Percentiles rank a stretch among this genome's conserved stretches.
phyloP scores from a whole-genome alignment of 345 rosid genomes.

The Acer negundo region DNA sequence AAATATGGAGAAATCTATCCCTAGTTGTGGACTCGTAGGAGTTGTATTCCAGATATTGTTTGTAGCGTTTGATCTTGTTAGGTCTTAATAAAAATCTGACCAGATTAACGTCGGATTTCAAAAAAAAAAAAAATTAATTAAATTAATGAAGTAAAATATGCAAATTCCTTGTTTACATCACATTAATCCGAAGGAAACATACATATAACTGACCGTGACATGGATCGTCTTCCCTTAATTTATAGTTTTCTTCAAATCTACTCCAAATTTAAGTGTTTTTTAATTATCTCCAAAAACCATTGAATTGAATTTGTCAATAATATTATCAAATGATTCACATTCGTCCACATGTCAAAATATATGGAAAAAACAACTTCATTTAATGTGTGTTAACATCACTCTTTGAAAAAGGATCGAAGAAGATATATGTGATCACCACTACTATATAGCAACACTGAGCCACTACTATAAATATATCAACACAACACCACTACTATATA shows the following conservation, averaged over 20 bases:
- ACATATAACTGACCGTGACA: background rate
- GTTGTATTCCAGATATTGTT: too few species aligned
- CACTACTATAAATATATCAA: slow-evolving; percentile 18
- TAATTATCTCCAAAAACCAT: background rate
- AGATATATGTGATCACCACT: background rate
- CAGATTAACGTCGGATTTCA: too few species aligned
- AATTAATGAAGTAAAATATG: background rate
- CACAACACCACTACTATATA: slow-evolving; percentile 33
- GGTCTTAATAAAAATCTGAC: too few species aligned
- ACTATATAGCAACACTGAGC: background rate
- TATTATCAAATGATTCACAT: too few species aligned
- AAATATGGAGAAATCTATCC: too few species aligned
- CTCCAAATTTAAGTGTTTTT: slow-evolving; percentile 28
- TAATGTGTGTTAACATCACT: too few species aligned
- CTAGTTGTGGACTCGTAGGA: too few species aligned
- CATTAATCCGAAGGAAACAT: background rate
- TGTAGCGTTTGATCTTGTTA: too few species aligned
- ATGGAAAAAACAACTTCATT: too few species aligned
- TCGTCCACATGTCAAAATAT: background rate
- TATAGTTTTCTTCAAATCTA: slow-evolving; percentile 36
- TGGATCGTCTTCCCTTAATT: background rate
- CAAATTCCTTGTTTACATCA: background rate
- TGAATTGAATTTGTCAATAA: background rate
- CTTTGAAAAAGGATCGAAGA: too few species aligned
- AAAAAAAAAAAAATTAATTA: too few species aligned